Evolutionary conservation across 176 grass and related monocot species (phyloP), one percentile per base, ranked within the genome.

Genomic region (Oryza rufipogon): DNA sequence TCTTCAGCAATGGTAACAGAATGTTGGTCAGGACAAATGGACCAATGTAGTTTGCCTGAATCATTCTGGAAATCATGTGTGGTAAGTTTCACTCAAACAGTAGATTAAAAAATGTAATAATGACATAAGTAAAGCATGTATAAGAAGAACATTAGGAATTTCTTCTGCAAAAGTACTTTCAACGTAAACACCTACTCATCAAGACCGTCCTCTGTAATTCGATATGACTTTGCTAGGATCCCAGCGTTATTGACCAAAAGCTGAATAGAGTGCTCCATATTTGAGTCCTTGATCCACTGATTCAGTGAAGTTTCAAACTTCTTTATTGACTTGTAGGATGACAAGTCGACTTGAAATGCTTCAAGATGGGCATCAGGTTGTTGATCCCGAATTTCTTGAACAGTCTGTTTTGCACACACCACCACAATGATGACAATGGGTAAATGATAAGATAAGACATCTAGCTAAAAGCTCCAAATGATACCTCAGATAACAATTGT

Each of bases 241-340:
- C 93, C 96, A 67, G 96, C 96, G 90, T 93, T 95, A 71, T 98
- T 98, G 71, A 98, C 78, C 79, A 98, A 85, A 76, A 98, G 89
- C 75, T 98, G 96, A 78, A 98, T 90, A 13, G 89, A 88, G 52
- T 80, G 83, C 16, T 94, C 91, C 68, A 68, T 39, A 75, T 82
- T 82, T 61, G 64, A 89, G 65, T 90, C 74, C 26, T 39, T 75
- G 76, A 98, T 84, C 87, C 93, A 90, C 70, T 94, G 81, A 61
- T 87, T 92, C 46, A 98, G 23, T 7, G 47, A 83, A 84, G 48
- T 60, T 80, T 52, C 89, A 75, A 98, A 98, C 56, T 89, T 94
- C 54, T 90, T 90, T 73, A 98, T 91, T 19, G 96, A 98, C 70
- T 67, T 80, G 87, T 80, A 91, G 15, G 93, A 98, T 71, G 96